Evolutionary conservation across 2,329 filamentous ascomycete genomes (phyloP), one percentile per base, ranked within the genome.

Genomic region (Ustulina deusta): DNA sequence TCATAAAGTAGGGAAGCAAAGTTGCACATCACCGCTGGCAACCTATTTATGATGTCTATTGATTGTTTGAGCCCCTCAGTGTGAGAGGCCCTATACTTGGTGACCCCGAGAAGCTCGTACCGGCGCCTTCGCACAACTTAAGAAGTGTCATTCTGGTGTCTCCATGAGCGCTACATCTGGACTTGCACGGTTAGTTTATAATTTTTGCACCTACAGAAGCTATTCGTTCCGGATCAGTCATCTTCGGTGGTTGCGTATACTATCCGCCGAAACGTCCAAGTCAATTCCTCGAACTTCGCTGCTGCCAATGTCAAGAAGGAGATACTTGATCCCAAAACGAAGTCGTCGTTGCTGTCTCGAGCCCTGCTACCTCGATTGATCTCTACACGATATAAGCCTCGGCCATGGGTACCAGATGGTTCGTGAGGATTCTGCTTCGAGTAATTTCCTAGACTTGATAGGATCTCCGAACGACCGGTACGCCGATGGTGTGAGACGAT

Each of bases 331-430:
- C 85, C 1, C 62, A 66, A 11, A 81, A 81, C n/a, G 88, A 90
- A 77, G 87, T 84, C 29, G 87, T 87, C 61, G 84, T 90, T 61
- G 85, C 90, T 36, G 79, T 90, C 61, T 80, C 83, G 61, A 89
- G 90, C 75, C 88, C 90, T 77, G 83, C 89, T 44, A 83, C 82
- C 59, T 90, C 87, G 88, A 81, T 83, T 64, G 88, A 90, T 76
- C 89, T 90, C 62, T 90, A 89, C 79, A 84, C 89, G 81, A 86
- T 90, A 69, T 87, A 90, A 77, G 83, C 83, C 42, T 77, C 89
- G 48, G 87, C 87, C 15, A 72, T 84, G 55, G 80, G 80, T 89
- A 86, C 73, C 83, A 87, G 7, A 32, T 90, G 87, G 81, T 89
- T 90, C 75, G 85, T 87, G 63, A 90, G 90, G 78, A 82, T 84